phyloP scores from a whole-genome alignment of 139 green algal genomes.

The Tetradesmus obliquus region DNA sequence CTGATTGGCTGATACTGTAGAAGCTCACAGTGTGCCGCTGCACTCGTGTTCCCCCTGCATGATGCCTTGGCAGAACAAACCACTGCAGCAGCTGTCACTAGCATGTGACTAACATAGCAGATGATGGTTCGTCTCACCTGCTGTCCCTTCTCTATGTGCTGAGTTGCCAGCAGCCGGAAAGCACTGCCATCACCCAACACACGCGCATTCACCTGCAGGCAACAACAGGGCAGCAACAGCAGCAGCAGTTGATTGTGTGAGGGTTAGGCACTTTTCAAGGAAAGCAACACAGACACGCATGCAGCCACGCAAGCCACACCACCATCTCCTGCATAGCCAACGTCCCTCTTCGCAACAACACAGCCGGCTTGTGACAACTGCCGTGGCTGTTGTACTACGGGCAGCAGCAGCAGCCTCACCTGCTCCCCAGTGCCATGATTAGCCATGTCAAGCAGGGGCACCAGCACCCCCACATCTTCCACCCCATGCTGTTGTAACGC shows the following conservation, averaged over 20 bases:
- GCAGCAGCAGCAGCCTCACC: not conserved
- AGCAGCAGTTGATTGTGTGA: not conserved
- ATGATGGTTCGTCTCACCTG: not conserved
- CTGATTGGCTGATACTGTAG: no score
- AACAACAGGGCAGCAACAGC: not conserved
- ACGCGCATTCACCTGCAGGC: slow-evolving; percentile 30
- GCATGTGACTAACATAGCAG: not conserved
- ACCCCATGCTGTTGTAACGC: not conserved
- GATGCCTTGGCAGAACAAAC: no score
- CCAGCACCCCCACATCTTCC: slow-evolving; percentile 33
- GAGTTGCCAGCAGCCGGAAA: slow-evolving; percentile 1
- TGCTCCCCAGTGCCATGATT: slow-evolving; percentile 14
- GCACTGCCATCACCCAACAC: slow-evolving; percentile 3
- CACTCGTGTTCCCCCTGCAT: no score
- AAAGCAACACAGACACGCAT: no score
- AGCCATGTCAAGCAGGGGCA: slow-evolving; percentile 33
- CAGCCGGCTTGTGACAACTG: no score
- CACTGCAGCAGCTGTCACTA: no score
- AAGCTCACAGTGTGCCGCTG: no score
- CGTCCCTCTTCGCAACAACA: no score
- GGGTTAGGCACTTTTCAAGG: no score
- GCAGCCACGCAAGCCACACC: no score
- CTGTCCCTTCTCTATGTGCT: not conserved
- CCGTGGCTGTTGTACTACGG: no score
- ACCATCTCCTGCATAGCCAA: no score